phyloP scores from a whole-genome alignment of 495 filamentous ascomycete genomes.

The Bryoglossum gracile region DNA sequence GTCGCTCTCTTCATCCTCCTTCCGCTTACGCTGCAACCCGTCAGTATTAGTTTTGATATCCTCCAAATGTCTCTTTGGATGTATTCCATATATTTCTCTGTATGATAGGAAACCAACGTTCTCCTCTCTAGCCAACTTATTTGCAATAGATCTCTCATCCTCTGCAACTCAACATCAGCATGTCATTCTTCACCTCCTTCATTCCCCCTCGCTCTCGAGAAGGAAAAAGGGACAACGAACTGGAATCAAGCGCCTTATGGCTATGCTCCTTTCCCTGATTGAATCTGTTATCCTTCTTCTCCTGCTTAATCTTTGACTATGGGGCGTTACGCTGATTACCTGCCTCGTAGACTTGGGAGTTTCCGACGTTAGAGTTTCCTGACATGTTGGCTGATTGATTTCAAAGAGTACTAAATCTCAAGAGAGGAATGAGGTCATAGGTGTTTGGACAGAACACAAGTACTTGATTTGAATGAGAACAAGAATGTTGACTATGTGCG shows the following conservation, averaged over 20 bases:
- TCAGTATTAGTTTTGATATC: too few species aligned
- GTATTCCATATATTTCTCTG: too few species aligned
- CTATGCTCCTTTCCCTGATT: conserved; percentile 59
- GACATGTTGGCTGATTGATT: conserved; percentile 7
- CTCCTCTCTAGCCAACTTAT: conserved; percentile 21
- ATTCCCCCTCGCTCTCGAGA: neutral
- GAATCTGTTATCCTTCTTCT: conserved; percentile 41
- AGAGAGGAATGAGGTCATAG: neutral
- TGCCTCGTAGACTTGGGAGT: conserved; percentile 34
- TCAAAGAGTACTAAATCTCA: neutral
- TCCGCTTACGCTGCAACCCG: conserved; percentile 14
- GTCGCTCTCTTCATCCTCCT: conserved; percentile 17
- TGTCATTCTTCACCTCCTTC: conserved; percentile 14
- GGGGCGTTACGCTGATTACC: conserved; percentile 62
- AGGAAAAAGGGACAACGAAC: too few species aligned
- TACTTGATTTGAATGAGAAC: neutral
- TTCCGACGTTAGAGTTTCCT: conserved; percentile 33
- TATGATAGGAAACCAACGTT: conserved; percentile 1
- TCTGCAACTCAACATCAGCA: conserved; percentile 36
- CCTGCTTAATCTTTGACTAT: conserved; percentile 43
- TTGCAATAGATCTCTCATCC: conserved; percentile 69
- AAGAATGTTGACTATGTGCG: neutral
- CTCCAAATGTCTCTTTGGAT: too few species aligned
- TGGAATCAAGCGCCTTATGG: conserved; percentile 65
- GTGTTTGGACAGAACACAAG: too few species aligned